Percentiles rank a stretch among this genome's conserved stretches.
These are phyloP conservation scores for Saccharomycopsis javanensis DNA, from an alignment of 805 yeast species.

Conservation along the genomic window DNA sequence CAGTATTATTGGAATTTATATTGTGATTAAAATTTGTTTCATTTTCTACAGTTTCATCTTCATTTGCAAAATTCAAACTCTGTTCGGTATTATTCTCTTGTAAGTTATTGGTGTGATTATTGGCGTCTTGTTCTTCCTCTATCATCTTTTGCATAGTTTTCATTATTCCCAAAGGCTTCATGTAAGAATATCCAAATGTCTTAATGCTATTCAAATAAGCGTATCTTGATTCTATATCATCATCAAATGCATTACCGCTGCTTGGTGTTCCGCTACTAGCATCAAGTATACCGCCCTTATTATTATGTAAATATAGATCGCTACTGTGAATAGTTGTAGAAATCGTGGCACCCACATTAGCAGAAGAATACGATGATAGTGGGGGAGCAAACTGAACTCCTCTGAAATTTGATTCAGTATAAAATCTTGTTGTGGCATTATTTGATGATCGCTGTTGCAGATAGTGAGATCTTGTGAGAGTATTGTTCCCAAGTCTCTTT, in stretches of 20 bases:
- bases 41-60: slow-evolving; percentile 17
- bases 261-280: not conserved
- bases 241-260: slow-evolving; percentile 2
- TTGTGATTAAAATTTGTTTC: slow-evolving; percentile 17
- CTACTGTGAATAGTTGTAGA: slow-evolving; percentile 3
- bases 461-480: not conserved
- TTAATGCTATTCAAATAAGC: slow-evolving; percentile 25
- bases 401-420: not conserved
- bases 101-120: slow-evolving; percentile 15
- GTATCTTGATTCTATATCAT: slow-evolving; percentile 15
- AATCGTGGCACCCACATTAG: slow-evolving; percentile 19
- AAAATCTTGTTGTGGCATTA: not conserved
- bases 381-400: slow-evolving; percentile 17
- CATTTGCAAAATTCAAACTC: not conserved
- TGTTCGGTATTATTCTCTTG: slow-evolving; percentile 24
- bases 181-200: slow-evolving; percentile 36
- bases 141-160: slow-evolving; percentile 39
- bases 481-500: slow-evolving; percentile 1
- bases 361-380: slow-evolving; percentile 18
- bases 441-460: not conserved
- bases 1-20: not conserved
- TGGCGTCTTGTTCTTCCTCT: slow-evolving; percentile 24
- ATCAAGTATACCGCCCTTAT: not conserved
- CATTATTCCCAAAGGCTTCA: slow-evolving; percentile 51
- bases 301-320: not conserved